Conservation (phyloP, 768 basidiomycete genomes). For the Boletus reticuloceps region DNA sequence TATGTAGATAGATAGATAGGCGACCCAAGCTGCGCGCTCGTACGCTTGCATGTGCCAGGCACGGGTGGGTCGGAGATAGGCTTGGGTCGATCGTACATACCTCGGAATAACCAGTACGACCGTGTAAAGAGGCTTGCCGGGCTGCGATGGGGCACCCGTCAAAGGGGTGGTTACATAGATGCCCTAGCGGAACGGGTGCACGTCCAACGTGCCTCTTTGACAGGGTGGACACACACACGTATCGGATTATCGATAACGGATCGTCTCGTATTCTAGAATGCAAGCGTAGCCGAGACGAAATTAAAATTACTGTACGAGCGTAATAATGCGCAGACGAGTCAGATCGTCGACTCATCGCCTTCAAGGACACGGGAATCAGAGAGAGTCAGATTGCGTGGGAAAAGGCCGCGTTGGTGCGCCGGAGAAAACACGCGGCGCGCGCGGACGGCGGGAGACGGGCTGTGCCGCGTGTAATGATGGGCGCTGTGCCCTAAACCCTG, state of each 20-base stretch:
- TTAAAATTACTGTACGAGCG: neutral
- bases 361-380: too few relatives aligned
- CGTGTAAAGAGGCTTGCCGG: neutral
- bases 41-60: slow-evolving; percentile 9
- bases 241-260: slow-evolving; percentile 18
- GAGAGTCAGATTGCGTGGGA: neutral
- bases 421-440: slow-evolving; percentile 22
- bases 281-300: slow-evolving; percentile 2
- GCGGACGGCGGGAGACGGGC: slow-evolving; percentile 16
- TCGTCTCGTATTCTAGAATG: slow-evolving; percentile 6
- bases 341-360: too few relatives aligned
- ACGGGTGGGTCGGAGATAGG: slow-evolving; percentile 3
- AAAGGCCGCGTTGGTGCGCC: neutral
- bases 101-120: too few relatives aligned
- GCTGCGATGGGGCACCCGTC: too few relatives aligned
- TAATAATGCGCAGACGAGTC: slow-evolving; percentile 1
- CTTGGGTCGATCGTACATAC: neutral
- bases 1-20: too few relatives aligned
- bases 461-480: neutral
- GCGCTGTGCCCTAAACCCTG: slow-evolving; percentile 25
- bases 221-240: neutral
- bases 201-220: too few relatives aligned
- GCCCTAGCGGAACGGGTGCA: too few relatives aligned
- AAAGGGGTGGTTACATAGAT: too few relatives aligned
- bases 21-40: too few relatives aligned